These are phyloP conservation scores for Wallacemonas sp. DNA, from an alignment of 208 protist species.

Conservation along the genomic window DNA sequence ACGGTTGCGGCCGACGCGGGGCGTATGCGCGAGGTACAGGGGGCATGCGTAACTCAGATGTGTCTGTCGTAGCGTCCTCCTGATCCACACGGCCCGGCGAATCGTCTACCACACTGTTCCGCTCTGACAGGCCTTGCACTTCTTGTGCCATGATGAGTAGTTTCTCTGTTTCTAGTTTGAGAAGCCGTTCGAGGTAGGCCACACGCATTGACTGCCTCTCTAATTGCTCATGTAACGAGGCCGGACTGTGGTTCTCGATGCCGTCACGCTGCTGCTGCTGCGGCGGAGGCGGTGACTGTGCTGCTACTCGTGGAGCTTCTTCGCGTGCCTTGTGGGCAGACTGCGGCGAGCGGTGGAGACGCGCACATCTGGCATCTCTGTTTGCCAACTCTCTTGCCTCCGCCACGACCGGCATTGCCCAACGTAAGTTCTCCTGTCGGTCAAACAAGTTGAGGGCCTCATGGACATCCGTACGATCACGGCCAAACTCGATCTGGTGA, in stretches of 20 bases:
- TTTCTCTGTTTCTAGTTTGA: background rate
- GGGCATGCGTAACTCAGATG: too few species aligned
- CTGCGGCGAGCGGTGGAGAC: background rate
- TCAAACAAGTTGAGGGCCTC: constrained; percentile 12
- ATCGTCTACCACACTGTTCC: too few species aligned
- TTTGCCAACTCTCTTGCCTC: too few species aligned
- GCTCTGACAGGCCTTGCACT: too few species aligned
- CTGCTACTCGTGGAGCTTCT: background rate
- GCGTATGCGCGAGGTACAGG: too few species aligned
- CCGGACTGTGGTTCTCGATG: background rate
- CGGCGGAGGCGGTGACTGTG: too few species aligned
- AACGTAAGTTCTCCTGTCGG: background rate
- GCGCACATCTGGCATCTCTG: too few species aligned
- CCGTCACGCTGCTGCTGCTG: background rate
- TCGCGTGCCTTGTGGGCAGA: background rate
- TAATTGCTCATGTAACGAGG: background rate
- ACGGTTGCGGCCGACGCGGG: background rate
- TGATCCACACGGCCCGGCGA: too few species aligned
- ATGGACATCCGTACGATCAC: constrained; percentile 2
- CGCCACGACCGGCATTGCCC: too few species aligned
- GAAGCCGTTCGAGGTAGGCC: background rate
- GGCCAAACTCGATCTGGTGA: background rate
- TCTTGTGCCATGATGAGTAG: background rate
- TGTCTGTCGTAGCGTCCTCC: too few species aligned
- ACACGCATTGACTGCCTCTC: constrained; percentile 7